Evolutionary conservation across 495 filamentous ascomycete species (phyloP), one percentile per base, ranked within the genome.

Genomic region (Lasiosphaeria miniovina): DNA sequence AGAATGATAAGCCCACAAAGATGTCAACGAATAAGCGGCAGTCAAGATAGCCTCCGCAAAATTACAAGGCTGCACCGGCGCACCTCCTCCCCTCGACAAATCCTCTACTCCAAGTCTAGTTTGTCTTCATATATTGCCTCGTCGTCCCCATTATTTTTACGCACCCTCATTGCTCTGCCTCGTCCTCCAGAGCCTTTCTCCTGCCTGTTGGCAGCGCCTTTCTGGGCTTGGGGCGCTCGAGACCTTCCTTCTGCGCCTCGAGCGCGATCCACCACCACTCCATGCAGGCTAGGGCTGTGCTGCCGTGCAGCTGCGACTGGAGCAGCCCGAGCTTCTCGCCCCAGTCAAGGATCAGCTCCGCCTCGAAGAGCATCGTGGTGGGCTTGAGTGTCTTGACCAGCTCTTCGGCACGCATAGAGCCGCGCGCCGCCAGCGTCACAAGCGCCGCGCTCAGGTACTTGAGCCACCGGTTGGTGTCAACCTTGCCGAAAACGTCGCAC

Each of bases 181-280:
- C 58, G 45, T n/a, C 40, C 31, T 11, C 50, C 15, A 32, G 52
- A 7, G 43, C 9, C 52, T 35, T 36, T 34, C 45, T 48, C 36
- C 60, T 48, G 9, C 33, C 55, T 10, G 50, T 54, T 0, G 61
- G 61, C 51, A 63, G 38, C 55, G 51, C 38, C 52, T 63, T 63
- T 33, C 61, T 32, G 24, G 55, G 61, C 57, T 56, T 63, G 49
- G 15, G 36, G 51, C 33, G 49, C 68, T 43, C 54, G 15, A 46
- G 43, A 7, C 56, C 56, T 34, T 70, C 62, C 57, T 58, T 61
- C 49, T 68, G 70, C 36, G 58, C 59, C 41, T 69, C 75, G 0
- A 73, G 69, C 5, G 68, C 73, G 38, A 79, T 71, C 86, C 88
- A 92, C 88, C 89, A 92, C 84, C 87, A 90, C 68, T 89, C 86